Base-by-base conservation (phyloP, 768 basidiomycete species). In the Leccinellum rugosiceps region DNA sequence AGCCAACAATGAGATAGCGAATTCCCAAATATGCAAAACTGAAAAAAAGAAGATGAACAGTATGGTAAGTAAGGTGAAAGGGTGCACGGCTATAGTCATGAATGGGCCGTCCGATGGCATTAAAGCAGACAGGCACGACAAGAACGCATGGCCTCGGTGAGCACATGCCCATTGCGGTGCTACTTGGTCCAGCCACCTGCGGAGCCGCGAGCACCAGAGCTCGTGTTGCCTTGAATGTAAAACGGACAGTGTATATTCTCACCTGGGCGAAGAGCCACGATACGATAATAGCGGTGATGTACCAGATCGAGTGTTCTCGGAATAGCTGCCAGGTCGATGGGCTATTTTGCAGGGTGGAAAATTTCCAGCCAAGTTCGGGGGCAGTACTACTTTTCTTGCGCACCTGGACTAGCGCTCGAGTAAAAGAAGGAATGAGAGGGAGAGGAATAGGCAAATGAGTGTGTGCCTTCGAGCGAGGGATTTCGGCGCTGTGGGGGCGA, bases 211-310 rank as follows among this genome's bases (percentile, higher is more conserved):
- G 32, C 13, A 25, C 53, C 31, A 28, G 35, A 13, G 46, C 45
- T 6, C 32, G 25, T 26, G 25, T 30, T 43, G 8, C n/a, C 23
- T 57, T n/a, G 3, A 17, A 38, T 21, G 45, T 21, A 32, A 57
- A 53, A 63, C 31, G 21, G 34, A 43, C 6, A 34, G 15, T 34
- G 34, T 34, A 34, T 28, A 23, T 34, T n/a, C 51, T 63, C 41
- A 66, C 65, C 63, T 66, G 21, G 45, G 13, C 48, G 3, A 48
- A 30, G 48, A 48, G 26, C 7, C 3, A 21, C 1, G 35, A 48
- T 28, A 38, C 52, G 21, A 13, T 52, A 43, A 28, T 4, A 28
- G 25, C 38, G 48, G 26, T 31, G 21, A 50, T 21, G n/a, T 17
- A 13, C 26, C 49, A 44, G 30, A 51, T 46, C 35, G 44, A 19